Percentiles rank a stretch among this genome's conserved stretches.
Conservation (phyloP, 164 flowering plant genomes). For the Stephania yunnanensis region DNA sequence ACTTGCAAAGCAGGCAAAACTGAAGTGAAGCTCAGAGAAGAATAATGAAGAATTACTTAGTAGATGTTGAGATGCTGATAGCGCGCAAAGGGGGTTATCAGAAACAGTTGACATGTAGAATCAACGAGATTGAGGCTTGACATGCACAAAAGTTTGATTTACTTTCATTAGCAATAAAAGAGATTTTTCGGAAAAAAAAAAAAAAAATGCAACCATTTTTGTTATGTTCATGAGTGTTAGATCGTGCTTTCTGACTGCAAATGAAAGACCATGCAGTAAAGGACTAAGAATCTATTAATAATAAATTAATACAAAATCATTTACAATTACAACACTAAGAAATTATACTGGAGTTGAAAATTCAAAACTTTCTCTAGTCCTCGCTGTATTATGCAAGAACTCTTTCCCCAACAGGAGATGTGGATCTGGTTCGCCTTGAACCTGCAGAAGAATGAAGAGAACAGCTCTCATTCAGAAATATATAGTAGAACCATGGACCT, state of each 20-base stretch:
- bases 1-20: neutral
- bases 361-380: neutral
- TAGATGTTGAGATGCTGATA: neutral
- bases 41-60: neutral
- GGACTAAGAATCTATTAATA: neutral
- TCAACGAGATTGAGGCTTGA: neutral
- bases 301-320: slow-evolving; percentile 4
- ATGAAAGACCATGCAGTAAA: neutral
- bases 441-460: slow-evolving; percentile 19
- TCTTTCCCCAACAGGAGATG: slow-evolving; percentile 11
- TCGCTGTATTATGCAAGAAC: slow-evolving; percentile 14
- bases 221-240: neutral
- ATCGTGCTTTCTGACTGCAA: neutral
- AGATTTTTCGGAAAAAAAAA: neutral
- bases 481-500: too few species aligned
- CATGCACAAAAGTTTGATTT: neutral
- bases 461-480: neutral
- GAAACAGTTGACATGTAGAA: neutral
- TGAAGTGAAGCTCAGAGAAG: neutral
- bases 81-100: neutral
- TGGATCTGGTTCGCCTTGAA: slow-evolving; percentile 13
- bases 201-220: neutral
- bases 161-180: neutral
- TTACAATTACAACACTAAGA: slow-evolving; percentile 9
- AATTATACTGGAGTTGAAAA: neutral